Evolutionary conservation across 1,284 basidiomycete species (phyloP).

Genomic region (Fomes fomentarius): DNA sequence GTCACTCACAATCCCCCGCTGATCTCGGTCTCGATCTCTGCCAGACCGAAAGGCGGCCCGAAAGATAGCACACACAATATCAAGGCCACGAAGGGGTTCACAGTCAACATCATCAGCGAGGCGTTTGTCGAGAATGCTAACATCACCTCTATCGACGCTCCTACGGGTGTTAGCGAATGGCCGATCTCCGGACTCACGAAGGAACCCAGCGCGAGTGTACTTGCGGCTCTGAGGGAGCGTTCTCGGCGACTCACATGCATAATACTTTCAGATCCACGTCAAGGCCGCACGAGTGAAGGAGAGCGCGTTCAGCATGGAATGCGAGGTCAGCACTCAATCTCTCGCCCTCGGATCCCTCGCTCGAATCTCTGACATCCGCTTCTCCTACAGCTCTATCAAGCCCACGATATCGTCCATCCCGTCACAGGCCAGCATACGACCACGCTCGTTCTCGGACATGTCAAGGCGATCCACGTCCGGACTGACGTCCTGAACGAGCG

Average conservation of each 20-base stretch:
- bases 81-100: slow-evolving; percentile 68
- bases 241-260: background rate
- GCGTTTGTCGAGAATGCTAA: slow-evolving; percentile 77
- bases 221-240: background rate
- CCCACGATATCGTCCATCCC: slow-evolving; percentile 54
- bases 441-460: slow-evolving; percentile 65
- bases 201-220: slow-evolving; percentile 50
- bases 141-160: slow-evolving; percentile 67
- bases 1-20: slow-evolving; percentile 68
- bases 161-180: slow-evolving; percentile 73
- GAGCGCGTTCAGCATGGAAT: slow-evolving; percentile 76
- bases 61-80: slow-evolving; percentile 78
- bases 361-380: background rate
- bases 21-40: slow-evolving; percentile 60
- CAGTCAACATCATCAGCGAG: slow-evolving; percentile 78
- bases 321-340: slow-evolving; percentile 46
- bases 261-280: slow-evolving; percentile 39
- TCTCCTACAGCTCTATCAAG: slow-evolving; percentile 50
- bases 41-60: slow-evolving; percentile 41
- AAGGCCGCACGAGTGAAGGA: slow-evolving; percentile 72
- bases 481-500: slow-evolving; percentile 49
- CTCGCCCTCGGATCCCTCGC: background rate
- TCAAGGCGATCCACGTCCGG: slow-evolving; percentile 66
- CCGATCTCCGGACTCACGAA: slow-evolving; percentile 71
- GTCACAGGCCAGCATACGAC: slow-evolving; percentile 46